Evolutionary conservation across 2,329 filamentous ascomycete species (phyloP).

Genomic region (Daldinia sp.): DNA sequence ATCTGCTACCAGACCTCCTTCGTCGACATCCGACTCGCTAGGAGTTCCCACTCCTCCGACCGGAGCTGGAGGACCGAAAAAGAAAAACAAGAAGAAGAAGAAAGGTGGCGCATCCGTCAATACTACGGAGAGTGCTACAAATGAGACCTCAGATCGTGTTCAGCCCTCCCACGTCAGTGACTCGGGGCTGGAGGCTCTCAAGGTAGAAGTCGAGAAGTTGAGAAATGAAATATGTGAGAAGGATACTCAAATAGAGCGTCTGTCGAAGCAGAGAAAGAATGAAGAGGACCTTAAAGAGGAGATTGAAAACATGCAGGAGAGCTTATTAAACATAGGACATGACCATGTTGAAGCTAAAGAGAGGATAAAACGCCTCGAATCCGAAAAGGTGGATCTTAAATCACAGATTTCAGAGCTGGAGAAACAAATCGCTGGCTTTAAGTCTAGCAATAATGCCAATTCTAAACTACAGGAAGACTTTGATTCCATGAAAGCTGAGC

Average conservation of each 20-base stretch:
- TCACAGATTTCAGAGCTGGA: slow-evolving; percentile 73
- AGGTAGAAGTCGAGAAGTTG: slow-evolving; percentile 59
- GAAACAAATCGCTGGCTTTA: slow-evolving; percentile 65
- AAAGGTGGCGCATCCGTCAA: slow-evolving; percentile 68
- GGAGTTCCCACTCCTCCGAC: slow-evolving; percentile 42
- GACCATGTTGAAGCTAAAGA: slow-evolving; percentile 87
- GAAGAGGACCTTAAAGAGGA: slow-evolving; percentile 85
- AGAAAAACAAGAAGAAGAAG: slow-evolving; percentile 93
- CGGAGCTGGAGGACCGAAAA: slow-evolving; percentile 55
- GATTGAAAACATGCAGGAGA: slow-evolving; percentile 83
- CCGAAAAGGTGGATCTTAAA: slow-evolving; percentile 72
- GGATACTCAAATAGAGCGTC: slow-evolving; percentile 74
- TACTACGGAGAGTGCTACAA: slow-evolving; percentile 50
- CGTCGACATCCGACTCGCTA: slow-evolving; percentile 39
- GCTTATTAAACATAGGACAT: slow-evolving; percentile 79
- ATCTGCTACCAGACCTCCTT: slow-evolving; percentile 24
- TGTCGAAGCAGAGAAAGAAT: slow-evolving; percentile 74
- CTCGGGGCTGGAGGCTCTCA: slow-evolving; percentile 50
- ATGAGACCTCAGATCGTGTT: slow-evolving; percentile 50
- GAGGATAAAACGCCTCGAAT: slow-evolving; percentile 73
- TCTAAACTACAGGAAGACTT: slow-evolving; percentile 69
- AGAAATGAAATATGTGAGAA: slow-evolving; percentile 68
- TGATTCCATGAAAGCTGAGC: slow-evolving; percentile 60
- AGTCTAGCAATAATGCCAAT: slow-evolving; percentile 53
- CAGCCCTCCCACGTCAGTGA: slow-evolving; percentile 43